Evolutionary conservation across 768 basidiomycete genomes (phyloP).

Genomic region (Bullera alba): DNA sequence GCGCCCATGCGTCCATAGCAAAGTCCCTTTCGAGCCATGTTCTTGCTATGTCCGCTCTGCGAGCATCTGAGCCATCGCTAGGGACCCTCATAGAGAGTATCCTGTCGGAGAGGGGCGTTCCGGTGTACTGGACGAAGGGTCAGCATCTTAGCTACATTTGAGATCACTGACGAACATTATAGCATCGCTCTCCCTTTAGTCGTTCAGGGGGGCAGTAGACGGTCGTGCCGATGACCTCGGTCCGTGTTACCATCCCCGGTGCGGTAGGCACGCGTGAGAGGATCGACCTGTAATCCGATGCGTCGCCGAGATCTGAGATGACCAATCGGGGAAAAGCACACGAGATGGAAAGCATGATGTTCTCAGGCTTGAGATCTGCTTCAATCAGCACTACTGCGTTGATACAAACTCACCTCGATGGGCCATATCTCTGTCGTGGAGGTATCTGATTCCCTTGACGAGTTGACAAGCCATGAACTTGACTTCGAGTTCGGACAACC

Average conservation of each 20-base stretch:
- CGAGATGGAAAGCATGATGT: constrained; percentile 21
- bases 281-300: background rate
- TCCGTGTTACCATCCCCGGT: no score
- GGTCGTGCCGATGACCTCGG: constrained; percentile 17
- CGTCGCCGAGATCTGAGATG: constrained; percentile 22
- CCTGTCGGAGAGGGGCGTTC: no score
- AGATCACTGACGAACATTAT: no score
- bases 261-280: background rate
- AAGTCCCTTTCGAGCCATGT: constrained; percentile 18
- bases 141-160: no score
- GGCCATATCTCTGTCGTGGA: constrained; percentile 20
- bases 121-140: no score
- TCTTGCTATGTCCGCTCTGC: no score
- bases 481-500: constrained; percentile 15
- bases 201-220: constrained; percentile 15
- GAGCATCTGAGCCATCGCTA: no score
- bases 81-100: no score
- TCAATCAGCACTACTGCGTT: background rate
- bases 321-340: constrained; percentile 17
- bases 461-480: constrained; percentile 22
- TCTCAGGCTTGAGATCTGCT: constrained; percentile 31
- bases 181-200: no score
- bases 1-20: constrained; percentile 21
- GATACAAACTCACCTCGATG: constrained; percentile 24
- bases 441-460: constrained; percentile 8